Evolutionary conservation across 2,329 filamentous ascomycete genomes (phyloP).

Genomic region (Xylaria sp.): DNA sequence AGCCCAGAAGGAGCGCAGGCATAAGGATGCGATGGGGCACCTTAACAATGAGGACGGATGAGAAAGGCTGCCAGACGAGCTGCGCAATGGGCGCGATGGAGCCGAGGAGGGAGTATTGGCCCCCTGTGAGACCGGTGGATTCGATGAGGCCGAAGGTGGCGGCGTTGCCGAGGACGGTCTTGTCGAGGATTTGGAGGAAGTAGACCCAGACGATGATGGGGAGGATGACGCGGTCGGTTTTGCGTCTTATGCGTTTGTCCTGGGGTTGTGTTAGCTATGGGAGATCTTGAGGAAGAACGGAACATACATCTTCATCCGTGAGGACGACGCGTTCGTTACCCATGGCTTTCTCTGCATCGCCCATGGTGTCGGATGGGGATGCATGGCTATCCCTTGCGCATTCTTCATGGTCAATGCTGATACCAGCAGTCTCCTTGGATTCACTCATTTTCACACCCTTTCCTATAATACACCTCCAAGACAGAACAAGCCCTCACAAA

Average conservation of each 20-base stretch:
- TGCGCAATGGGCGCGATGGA: conserved; percentile 49
- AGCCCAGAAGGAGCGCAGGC: conserved; percentile 45
- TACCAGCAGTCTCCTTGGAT: conserved; percentile 8
- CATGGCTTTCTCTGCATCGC: conserved; percentile 13
- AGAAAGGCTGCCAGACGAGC: conserved; percentile 47
- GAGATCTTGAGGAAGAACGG: too few species aligned
- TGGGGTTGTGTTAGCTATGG: not conserved
- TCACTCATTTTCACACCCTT: conserved; percentile 2
- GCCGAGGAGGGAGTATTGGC: conserved; percentile 41
- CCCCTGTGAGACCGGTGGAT: conserved; percentile 50
- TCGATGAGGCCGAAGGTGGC: conserved; percentile 59
- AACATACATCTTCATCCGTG: conserved; percentile 21
- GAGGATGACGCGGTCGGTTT: conserved; percentile 39
- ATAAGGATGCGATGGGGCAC: conserved; percentile 57
- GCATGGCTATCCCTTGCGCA: conserved; percentile 1
- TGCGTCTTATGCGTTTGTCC: conserved; percentile 20
- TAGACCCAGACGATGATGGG: conserved; percentile 53
- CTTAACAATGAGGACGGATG: conserved; percentile 52
- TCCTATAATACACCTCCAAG: too few species aligned
- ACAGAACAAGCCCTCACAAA: not conserved
- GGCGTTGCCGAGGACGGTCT: conserved; percentile 55
- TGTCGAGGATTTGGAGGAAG: conserved; percentile 59
- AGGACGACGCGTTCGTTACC: conserved; percentile 16
- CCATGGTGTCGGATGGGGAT: conserved; percentile 2
- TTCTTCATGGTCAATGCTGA: conserved; percentile 12